Conservation (phyloP, 306 rosid genomes). For the Potentilla sterilis region DNA sequence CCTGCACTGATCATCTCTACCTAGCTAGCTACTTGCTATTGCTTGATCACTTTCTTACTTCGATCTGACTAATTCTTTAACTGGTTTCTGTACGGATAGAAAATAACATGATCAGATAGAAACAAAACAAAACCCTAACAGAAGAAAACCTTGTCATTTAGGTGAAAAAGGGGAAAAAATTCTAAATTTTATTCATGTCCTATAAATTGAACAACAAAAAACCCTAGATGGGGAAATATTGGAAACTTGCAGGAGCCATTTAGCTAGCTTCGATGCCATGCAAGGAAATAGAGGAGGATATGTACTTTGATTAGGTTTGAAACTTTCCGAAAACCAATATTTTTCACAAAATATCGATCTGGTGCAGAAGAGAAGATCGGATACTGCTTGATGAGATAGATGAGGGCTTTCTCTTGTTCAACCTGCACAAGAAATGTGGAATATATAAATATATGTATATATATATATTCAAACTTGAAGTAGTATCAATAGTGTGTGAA, state of each 20-base stretch:
- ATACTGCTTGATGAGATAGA: not conserved
- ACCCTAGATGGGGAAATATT: not conserved
- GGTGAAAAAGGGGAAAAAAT: not conserved
- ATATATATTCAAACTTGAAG: constrained; percentile 45
- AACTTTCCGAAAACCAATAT: not conserved
- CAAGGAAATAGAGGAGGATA: constrained; percentile 3
- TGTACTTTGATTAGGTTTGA: constrained; percentile 10
- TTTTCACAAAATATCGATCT: not conserved
- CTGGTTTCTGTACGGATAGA: not conserved
- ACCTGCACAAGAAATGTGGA: constrained; percentile 53
- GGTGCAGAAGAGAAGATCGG: not conserved
- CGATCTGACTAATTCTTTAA: not conserved
- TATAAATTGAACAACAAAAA: not conserved
- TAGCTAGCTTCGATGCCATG: not conserved
- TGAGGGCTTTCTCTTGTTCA: constrained; percentile 26
- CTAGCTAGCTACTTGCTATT: not conserved
- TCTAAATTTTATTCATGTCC: not conserved
- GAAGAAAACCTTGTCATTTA: not conserved
- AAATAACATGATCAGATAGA: not conserved
- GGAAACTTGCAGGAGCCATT: constrained; percentile 2
- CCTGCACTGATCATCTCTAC: constrained; percentile 42
- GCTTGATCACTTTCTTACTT: not conserved
- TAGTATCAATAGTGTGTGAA: constrained; percentile 27
- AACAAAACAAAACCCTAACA: not conserved
- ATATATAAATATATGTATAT: constrained; percentile 13